Conservation (phyloP, 495 filamentous ascomycete species). For the Daldinia loculata region DNA sequence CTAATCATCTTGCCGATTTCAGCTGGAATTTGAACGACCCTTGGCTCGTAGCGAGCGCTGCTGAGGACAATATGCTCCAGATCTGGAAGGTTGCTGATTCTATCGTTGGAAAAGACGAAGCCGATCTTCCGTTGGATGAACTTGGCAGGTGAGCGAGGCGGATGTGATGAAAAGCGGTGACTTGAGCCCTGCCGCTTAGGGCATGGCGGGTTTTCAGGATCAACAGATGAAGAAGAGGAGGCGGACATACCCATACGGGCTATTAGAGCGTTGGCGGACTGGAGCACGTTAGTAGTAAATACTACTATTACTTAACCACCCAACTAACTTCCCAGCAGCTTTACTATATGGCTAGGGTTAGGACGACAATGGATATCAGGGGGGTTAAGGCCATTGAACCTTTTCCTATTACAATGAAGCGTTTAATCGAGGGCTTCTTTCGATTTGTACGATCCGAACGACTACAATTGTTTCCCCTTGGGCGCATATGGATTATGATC, state of each 20-base stretch:
- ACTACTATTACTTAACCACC: not conserved
- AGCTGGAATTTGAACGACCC: constrained; percentile 97
- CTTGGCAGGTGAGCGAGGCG: constrained; percentile 61
- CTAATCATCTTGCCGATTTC: constrained; percentile 94
- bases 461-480: not conserved
- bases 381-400: not conserved
- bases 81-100: constrained; percentile 95
- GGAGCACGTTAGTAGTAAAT: not conserved
- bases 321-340: not conserved
- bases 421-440: not conserved
- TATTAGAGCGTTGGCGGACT: not conserved
- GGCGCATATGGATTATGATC: not conserved
- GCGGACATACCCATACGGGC: not conserved
- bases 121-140: constrained; percentile 81
- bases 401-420: not conserved
- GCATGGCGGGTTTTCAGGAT: not conserved
- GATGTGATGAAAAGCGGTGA: not conserved
- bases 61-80: constrained; percentile 96
- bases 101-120: constrained; percentile 83
- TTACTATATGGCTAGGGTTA: not conserved
- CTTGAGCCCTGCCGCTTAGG: not conserved
- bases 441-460: not conserved
- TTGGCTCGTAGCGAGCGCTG: constrained; percentile 92
- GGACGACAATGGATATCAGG: not conserved
- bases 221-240: not conserved